Conservation (phyloP, 2,329 filamentous ascomycete species). For the Exophiala oligosperma region DNA sequence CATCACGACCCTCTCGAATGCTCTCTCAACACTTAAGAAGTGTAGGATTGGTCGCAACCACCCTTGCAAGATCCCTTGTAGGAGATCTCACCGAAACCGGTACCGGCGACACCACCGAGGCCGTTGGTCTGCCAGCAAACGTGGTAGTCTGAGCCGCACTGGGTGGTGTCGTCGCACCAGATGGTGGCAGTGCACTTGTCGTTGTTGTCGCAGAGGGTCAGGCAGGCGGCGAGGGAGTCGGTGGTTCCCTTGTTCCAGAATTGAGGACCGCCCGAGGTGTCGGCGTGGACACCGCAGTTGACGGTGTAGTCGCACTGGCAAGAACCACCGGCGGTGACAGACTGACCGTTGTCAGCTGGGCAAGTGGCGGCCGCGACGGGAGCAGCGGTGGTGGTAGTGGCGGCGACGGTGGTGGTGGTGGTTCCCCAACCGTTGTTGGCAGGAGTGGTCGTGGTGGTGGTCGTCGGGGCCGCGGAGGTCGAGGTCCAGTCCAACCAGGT, state of each 20-base stretch:
- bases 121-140: conserved; percentile 18
- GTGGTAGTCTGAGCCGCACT: conserved; percentile 17
- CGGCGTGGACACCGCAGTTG: conserved; percentile 18
- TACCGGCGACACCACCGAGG: conserved; percentile 3
- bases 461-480: not conserved
- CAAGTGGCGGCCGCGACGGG: conserved; percentile 12
- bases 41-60: conserved; percentile 12
- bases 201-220: conserved; percentile 21
- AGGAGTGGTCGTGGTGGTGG: conserved; percentile 12
- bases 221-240: conserved; percentile 13
- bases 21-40: not conserved
- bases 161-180: conserved; percentile 14
- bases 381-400: conserved; percentile 4
- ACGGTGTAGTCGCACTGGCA: conserved; percentile 17
- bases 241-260: conserved; percentile 13
- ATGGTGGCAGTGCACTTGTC: conserved; percentile 15
- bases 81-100: conserved; percentile 18
- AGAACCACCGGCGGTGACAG: conserved; percentile 11
- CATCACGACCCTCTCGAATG: not conserved
- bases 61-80: conserved; percentile 23
- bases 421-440: too few relatives aligned
- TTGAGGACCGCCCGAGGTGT: conserved; percentile 1
- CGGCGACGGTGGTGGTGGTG: conserved; percentile 8
- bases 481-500: conserved; percentile 12
- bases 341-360: conserved; percentile 15